These are phyloP conservation scores for Kernera saxatilis DNA, from an alignment of 345 rosid genomes.

Conservation along the genomic window DNA sequence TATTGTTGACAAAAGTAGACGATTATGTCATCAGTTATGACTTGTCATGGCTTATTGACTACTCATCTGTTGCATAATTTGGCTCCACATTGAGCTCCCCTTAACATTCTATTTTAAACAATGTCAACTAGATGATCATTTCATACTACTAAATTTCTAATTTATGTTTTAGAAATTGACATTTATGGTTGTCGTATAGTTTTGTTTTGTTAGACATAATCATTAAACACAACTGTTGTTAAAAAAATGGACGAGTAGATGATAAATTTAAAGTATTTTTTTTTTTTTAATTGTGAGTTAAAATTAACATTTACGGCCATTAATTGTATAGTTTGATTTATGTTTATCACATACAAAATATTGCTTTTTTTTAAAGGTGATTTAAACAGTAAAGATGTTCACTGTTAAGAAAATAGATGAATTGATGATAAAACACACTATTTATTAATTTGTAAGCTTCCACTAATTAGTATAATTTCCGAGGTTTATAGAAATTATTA, in stretches of 20 bases:
- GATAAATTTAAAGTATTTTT: not conserved
- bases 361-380: not conserved
- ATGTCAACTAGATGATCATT: not conserved
- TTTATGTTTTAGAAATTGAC: not conserved
- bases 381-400: not conserved
- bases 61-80: constrained; percentile 12
- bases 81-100: not conserved
- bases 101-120: not conserved
- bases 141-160: not conserved
- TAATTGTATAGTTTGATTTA: not conserved
- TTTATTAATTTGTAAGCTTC: not conserved
- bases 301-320: not conserved
- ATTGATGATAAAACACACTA: not conserved
- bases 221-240: too few species aligned
- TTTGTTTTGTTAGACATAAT: not conserved
- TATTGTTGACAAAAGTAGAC: not conserved
- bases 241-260: not conserved
- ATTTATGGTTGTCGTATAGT: not conserved
- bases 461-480: not conserved
- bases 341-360: not conserved
- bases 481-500: not conserved
- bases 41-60: not conserved
- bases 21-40: constrained; percentile 1
- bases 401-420: too few species aligned
- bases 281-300: not conserved